A percentile compares a stretch with the other conserved stretches of the same genome.
Evolutionary conservation across 768 basidiomycete species (phyloP).

Genomic region (Pulveroboletus ravenelii): DNA sequence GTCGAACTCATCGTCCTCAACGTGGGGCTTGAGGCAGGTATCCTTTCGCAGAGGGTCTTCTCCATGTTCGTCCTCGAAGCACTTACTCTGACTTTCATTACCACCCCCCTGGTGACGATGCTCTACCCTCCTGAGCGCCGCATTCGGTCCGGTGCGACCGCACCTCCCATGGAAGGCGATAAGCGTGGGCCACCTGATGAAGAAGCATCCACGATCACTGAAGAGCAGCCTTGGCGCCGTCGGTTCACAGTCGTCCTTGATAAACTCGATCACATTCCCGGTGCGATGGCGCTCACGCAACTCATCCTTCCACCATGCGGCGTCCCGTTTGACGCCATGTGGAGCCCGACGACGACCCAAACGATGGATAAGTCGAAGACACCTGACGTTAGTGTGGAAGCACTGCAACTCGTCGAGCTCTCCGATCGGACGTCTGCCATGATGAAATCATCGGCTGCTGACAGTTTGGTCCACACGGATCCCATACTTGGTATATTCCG

Average conservation of each 20-base stretch:
- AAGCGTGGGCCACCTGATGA: slow-evolving; percentile 24
- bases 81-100: slow-evolving; percentile 77
- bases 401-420: slow-evolving; percentile 82
- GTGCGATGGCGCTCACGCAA: slow-evolving; percentile 86
- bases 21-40: slow-evolving; percentile 78
- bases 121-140: slow-evolving; percentile 67
- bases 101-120: slow-evolving; percentile 65
- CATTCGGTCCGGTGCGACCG: slow-evolving; percentile 34
- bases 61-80: slow-evolving; percentile 94
- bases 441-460: slow-evolving; percentile 60
- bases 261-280: slow-evolving; percentile 82
- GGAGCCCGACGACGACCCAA: slow-evolving; percentile 9
- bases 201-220: slow-evolving; percentile 5
- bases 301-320: slow-evolving; percentile 52
- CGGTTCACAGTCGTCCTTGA: slow-evolving; percentile 85
- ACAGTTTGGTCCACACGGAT: slow-evolving; percentile 66
- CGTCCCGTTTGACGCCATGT: neutral
- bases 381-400: slow-evolving; percentile 51
- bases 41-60: slow-evolving; percentile 73
- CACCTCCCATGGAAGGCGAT: slow-evolving; percentile 24
- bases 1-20: slow-evolving; percentile 96
- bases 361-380: slow-evolving; percentile 1
- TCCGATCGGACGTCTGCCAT: slow-evolving; percentile 62
- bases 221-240: slow-evolving; percentile 38
- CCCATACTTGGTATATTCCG: slow-evolving; percentile 69